Conservation (phyloP, 2,329 filamentous ascomycete species). For the Aspergillus calidoustus region DNA sequence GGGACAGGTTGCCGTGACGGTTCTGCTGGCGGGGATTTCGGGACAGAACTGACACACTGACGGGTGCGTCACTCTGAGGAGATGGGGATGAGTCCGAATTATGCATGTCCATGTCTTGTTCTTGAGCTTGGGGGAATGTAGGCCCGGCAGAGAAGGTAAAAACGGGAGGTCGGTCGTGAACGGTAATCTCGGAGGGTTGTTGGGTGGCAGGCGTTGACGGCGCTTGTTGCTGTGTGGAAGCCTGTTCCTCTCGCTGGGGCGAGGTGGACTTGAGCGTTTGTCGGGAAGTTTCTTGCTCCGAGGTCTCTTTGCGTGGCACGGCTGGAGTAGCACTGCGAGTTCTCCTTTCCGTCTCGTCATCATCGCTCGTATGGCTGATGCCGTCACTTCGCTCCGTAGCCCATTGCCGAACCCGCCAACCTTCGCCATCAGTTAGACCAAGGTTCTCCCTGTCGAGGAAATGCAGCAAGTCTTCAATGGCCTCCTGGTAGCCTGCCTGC, state of each 20-base stretch:
- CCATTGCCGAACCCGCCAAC: conserved; percentile 68
- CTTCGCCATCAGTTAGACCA: conserved; percentile 79
- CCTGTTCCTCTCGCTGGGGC: conserved; percentile 32
- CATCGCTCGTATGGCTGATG: conserved; percentile 45
- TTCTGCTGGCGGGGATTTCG: conserved; percentile 46
- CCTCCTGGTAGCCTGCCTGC: conserved; percentile 88
- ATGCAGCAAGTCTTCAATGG: conserved; percentile 82
- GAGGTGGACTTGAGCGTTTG: conserved; percentile 38
- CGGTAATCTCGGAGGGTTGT: conserved; percentile 29
- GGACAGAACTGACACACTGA: conserved; percentile 50
- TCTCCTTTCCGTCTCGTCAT: conserved; percentile 50
- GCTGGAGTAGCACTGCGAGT: conserved; percentile 43
- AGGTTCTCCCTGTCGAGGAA: conserved; percentile 84
- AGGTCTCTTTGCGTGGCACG: conserved; percentile 37
- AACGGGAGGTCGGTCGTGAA: conserved; percentile 37
- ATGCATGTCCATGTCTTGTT: conserved; percentile 51
- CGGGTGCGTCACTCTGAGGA: conserved; percentile 39
- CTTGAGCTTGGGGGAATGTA: conserved; percentile 40
- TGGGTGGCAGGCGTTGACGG: conserved; percentile 24
- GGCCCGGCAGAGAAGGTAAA: conserved; percentile 52
- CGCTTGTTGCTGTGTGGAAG: conserved; percentile 28
- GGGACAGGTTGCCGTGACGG: conserved; percentile 44
- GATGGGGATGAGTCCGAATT: conserved; percentile 40
- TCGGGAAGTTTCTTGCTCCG: conserved; percentile 32
- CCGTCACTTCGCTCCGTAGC: conserved; percentile 54